phyloP scores from a whole-genome alignment of 2,329 filamentous ascomycete genomes.

The Aureobasidium lini region DNA sequence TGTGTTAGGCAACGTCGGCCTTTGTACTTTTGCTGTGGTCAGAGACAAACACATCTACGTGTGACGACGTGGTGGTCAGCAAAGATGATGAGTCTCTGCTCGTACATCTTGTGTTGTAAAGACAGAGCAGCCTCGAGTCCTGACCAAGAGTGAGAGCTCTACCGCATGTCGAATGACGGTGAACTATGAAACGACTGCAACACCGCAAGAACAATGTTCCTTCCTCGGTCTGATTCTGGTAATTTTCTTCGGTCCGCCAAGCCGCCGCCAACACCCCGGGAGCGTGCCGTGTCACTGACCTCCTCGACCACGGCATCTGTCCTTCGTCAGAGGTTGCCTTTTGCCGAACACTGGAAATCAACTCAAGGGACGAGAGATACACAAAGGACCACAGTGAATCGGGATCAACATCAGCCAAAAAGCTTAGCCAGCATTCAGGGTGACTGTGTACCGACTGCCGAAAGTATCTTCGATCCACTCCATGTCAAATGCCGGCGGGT shows the following conservation, averaged over 20 bases:
- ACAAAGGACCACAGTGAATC: not conserved
- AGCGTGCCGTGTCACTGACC: not conserved
- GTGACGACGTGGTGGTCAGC: not conserved
- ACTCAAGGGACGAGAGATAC: not conserved
- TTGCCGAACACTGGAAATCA: too few relatives aligned
- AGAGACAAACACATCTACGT: not conserved
- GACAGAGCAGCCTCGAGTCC: not conserved
- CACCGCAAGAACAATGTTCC: not conserved
- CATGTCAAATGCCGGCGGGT: not conserved
- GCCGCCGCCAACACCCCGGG: not conserved
- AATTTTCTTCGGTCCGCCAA: not conserved
- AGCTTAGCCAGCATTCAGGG: not conserved
- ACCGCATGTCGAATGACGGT: not conserved
- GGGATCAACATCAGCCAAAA: not conserved
- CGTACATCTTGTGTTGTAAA: not conserved
- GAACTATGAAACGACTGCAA: not conserved
- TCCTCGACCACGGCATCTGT: conserved; percentile 55
- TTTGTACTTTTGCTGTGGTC: not conserved
- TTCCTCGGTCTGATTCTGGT: not conserved
- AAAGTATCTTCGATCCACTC: not conserved
- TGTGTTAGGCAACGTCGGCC: conserved; percentile 2
- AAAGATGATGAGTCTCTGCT: not conserved
- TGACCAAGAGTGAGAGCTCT: not conserved
- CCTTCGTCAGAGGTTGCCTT: conserved; percentile 68
- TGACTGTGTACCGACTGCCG: conserved; percentile 7